Conservation (phyloP, 2,329 filamentous ascomycete genomes). For the Phaeosphaeria sp. region DNA sequence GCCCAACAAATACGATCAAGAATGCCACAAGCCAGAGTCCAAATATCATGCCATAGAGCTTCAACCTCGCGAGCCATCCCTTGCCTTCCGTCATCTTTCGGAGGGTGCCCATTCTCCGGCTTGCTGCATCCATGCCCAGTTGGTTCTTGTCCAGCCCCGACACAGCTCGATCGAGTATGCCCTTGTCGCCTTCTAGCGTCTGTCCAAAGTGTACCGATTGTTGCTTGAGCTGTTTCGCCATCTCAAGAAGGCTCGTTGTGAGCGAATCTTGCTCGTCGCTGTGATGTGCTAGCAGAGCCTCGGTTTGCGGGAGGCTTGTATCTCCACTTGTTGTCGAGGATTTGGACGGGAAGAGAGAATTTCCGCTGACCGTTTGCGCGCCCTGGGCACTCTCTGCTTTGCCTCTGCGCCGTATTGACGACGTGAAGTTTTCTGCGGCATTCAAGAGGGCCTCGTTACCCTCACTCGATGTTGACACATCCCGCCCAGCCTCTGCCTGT, state of each 20-base stretch:
- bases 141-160: slow-evolving; percentile 80
- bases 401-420: slow-evolving; percentile 41
- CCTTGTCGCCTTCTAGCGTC: slow-evolving; percentile 76
- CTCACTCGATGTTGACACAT: slow-evolving; percentile 34
- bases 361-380: slow-evolving; percentile 35
- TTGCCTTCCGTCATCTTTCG: slow-evolving; percentile 83
- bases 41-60: slow-evolving; percentile 84
- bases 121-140: slow-evolving; percentile 76
- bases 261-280: slow-evolving; percentile 83
- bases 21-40: slow-evolving; percentile 80
- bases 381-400: slow-evolving; percentile 29
- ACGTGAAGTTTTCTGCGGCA: slow-evolving; percentile 43
- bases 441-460: slow-evolving; percentile 42
- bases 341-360: slow-evolving; percentile 51
- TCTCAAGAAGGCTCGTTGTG: slow-evolving; percentile 78
- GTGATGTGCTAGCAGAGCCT: slow-evolving; percentile 77
- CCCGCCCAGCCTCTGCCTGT: slow-evolving; percentile 38
- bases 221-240: slow-evolving; percentile 78
- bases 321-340: slow-evolving; percentile 33
- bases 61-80: slow-evolving; percentile 83
- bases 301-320: slow-evolving; percentile 49
- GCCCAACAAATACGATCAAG: slow-evolving; percentile 81
- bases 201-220: slow-evolving; percentile 75
- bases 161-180: slow-evolving; percentile 72
- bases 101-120: slow-evolving; percentile 77